Evolutionary conservation across 345 rosid genomes (phyloP).

Genomic region (Sonneratia alba): DNA sequence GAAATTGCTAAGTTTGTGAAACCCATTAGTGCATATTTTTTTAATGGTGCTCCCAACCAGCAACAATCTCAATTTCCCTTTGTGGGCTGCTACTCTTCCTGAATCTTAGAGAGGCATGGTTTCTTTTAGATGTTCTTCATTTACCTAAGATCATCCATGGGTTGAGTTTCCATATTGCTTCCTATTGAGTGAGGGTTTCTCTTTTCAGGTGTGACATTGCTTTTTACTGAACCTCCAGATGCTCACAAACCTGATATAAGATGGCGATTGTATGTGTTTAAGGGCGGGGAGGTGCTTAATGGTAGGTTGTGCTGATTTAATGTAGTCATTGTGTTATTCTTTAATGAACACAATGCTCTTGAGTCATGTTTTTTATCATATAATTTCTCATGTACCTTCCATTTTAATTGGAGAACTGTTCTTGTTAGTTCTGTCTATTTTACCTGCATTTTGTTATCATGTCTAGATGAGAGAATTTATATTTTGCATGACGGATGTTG

Average conservation of each 20-base stretch:
- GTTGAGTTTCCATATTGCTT: background rate
- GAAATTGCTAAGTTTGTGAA: background rate
- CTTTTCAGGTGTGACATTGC: conserved; percentile 62
- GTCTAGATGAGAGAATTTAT: no score
- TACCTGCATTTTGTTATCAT: background rate
- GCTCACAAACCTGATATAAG: conserved; percentile 71
- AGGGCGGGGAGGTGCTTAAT: conserved; percentile 73
- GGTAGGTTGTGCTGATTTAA: conserved; percentile 31
- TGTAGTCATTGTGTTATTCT: background rate
- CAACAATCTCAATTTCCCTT: background rate
- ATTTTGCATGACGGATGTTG: background rate
- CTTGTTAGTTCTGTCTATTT: background rate
- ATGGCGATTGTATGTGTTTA: conserved; percentile 93
- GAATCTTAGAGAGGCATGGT: background rate
- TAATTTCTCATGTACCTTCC: background rate
- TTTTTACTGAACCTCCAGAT: conserved; percentile 89
- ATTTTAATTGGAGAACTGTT: background rate
- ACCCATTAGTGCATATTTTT: background rate
- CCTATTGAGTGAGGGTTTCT: background rate
- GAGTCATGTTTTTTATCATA: background rate
- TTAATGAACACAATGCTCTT: background rate
- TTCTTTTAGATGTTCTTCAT: background rate
- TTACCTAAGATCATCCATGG: background rate
- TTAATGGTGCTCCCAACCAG: background rate
- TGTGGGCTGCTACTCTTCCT: background rate